Percentiles rank a stretch among this genome's conserved stretches.
phyloP scores from a whole-genome alignment of 306 rosid species.

The Amphicarpaea edgeworthii region DNA sequence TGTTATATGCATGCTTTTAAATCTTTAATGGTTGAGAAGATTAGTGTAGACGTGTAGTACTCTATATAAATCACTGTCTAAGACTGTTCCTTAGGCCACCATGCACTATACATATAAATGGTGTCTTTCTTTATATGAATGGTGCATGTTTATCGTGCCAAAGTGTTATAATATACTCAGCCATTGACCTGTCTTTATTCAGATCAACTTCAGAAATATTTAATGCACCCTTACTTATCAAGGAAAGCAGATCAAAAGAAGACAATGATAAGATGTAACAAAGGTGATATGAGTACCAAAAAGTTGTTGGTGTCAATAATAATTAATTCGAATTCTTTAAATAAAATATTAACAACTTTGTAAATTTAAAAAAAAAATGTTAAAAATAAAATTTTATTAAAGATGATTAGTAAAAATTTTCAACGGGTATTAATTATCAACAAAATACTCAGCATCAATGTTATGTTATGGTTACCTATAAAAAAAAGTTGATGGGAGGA shows the following conservation, averaged over 20 bases:
- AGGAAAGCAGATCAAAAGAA: constrained; percentile 14
- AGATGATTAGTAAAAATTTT: too few species aligned
- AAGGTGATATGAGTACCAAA: constrained; percentile 1
- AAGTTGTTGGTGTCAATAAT: too few species aligned
- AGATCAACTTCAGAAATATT: not conserved
- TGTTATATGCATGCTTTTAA: not conserved
- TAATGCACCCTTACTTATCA: constrained; percentile 19
- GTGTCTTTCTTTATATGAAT: constrained; percentile 5
- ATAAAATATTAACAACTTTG: too few species aligned
- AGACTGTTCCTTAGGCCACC: not conserved
- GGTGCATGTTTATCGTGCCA: constrained; percentile 13
- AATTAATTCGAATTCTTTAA: too few species aligned
- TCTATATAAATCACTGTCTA: constrained; percentile 2
- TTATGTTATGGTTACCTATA: too few species aligned
- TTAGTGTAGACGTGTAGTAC: too few species aligned
- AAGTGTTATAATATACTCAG: not conserved
- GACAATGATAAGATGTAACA: not conserved
- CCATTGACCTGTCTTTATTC: not conserved
- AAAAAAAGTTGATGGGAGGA: too few species aligned
- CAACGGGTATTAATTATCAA: too few species aligned
- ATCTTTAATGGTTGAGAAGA: not conserved
- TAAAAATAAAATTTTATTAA: too few species aligned
- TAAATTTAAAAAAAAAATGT: too few species aligned
- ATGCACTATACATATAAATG: not conserved
- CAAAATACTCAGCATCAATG: too few species aligned